phyloP scores from a whole-genome alignment of 2,329 filamentous ascomycete genomes.

The Magnaporthiopsis incrustans region DNA sequence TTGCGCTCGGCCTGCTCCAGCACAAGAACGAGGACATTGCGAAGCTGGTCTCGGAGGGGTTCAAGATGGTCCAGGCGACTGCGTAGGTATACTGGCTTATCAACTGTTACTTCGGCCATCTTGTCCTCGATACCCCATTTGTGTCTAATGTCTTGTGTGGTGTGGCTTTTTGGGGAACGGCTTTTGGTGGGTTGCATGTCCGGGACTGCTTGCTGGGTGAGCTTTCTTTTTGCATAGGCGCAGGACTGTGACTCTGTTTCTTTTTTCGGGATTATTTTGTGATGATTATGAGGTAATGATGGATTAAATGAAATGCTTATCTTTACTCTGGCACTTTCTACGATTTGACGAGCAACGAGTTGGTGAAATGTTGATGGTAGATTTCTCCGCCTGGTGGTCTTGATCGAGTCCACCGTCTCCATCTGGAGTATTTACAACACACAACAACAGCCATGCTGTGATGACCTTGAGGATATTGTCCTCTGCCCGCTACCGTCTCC shows the following conservation, averaged over 20 bases:
- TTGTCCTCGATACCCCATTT: background rate
- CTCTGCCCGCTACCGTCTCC: background rate
- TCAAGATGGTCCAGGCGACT: slow-evolving; percentile 58
- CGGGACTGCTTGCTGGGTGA: background rate
- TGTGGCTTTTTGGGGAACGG: background rate
- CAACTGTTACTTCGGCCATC: background rate
- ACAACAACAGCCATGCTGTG: background rate
- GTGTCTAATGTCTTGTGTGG: background rate
- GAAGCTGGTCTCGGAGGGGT: slow-evolving; percentile 68
- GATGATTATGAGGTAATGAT: slow-evolving; percentile 1
- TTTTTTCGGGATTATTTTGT: background rate
- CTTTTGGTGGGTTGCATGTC: background rate
- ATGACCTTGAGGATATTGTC: background rate
- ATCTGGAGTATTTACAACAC: slow-evolving; percentile 1
- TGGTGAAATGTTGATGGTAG: background rate
- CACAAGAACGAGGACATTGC: slow-evolving; percentile 90
- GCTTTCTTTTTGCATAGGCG: background rate
- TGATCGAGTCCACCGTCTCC: background rate
- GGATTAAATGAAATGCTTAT: background rate
- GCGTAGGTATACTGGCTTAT: slow-evolving; percentile 29
- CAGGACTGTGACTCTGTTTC: background rate
- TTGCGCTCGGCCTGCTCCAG: slow-evolving; percentile 77
- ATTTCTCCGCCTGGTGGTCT: background rate
- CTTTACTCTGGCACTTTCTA: background rate
- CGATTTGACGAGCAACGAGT: too few relatives aligned